These are phyloP conservation scores for Tubosaeta sp. DNA, from an alignment of 768 basidiomycete genomes.

Conservation along the genomic window DNA sequence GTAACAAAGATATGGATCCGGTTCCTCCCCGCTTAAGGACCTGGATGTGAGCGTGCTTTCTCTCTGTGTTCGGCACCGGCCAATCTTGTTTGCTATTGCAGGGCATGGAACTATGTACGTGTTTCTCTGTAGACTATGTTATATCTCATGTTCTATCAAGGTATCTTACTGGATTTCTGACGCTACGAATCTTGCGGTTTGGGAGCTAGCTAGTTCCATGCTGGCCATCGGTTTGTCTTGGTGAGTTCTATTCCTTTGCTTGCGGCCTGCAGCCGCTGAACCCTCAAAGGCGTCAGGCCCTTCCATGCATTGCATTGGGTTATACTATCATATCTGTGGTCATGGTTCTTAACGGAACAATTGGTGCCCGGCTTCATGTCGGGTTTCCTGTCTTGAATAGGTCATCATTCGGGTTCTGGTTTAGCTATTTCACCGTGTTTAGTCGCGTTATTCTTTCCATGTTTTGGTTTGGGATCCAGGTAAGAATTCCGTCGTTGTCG, in stretches of 20 bases:
- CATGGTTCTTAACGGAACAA: constrained; percentile 76
- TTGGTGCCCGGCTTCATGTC: constrained; percentile 73
- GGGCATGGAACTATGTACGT: constrained; percentile 63
- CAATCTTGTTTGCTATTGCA: background rate
- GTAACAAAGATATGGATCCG: constrained; percentile 77
- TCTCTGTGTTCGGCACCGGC: background rate
- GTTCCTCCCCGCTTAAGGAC: constrained; percentile 58
- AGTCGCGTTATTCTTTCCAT: constrained; percentile 72
- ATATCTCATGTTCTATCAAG: background rate
- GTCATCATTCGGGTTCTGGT: constrained; percentile 87
- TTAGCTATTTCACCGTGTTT: constrained; percentile 82
- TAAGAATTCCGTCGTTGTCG: constrained; percentile 11
- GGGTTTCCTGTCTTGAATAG: constrained; percentile 74
- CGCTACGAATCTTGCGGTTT: constrained; percentile 20
- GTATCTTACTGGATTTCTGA: constrained; percentile 24
- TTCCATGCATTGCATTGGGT: constrained; percentile 66
- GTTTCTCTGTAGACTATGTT: constrained; percentile 37
- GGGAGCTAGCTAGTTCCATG: constrained; percentile 63
- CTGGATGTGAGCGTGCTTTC: constrained; percentile 52
- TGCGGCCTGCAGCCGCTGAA: background rate
- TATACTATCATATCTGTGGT: constrained; percentile 69
- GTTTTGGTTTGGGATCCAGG: constrained; percentile 83
- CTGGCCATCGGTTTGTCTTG: constrained; percentile 73
- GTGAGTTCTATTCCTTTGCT: constrained; percentile 27
- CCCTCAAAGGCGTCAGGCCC: constrained; percentile 55